Evolutionary conservation across 2,329 filamentous ascomycete genomes (phyloP).

Genomic region (Fusarium udum): DNA sequence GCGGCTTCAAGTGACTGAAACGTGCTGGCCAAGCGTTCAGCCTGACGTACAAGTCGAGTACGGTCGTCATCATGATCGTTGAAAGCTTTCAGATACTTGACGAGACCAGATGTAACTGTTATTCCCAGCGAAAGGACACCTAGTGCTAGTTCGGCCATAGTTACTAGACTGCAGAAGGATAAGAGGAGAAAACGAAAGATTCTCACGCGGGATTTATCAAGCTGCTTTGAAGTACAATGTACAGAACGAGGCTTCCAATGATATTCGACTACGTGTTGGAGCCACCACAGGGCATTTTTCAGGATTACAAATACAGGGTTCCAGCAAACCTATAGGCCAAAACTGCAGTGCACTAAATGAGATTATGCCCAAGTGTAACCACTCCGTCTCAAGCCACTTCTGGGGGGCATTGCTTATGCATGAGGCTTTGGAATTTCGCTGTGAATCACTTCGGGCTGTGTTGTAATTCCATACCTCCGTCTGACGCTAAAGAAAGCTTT

Average conservation of each 20-base stretch:
- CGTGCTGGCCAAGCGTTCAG: accelerated
- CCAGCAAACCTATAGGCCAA: accelerated
- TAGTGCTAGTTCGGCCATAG: neutral
- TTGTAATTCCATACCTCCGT: neutral
- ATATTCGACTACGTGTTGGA: accelerated
- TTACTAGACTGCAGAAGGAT: accelerated
- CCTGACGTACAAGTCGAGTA: neutral
- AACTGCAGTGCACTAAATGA: accelerated
- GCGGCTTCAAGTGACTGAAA: neutral
- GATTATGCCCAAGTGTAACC: neutral
- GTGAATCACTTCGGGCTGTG: accelerated
- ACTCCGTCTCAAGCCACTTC: neutral
- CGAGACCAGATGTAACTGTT: neutral
- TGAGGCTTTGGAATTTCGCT: neutral
- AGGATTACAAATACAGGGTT: neutral
- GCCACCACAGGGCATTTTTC: accelerated
- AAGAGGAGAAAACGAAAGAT: neutral
- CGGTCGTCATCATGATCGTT: neutral
- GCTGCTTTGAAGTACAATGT: neutral
- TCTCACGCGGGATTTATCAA: accelerated
- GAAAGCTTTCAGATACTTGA: neutral
- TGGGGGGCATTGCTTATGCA: neutral
- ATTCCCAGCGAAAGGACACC: accelerated
- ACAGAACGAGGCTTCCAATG: neutral
- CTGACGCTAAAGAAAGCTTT: neutral